These are phyloP conservation scores for Candida boleticola DNA, from an alignment of 805 yeast genomes.

Conservation along the genomic window DNA sequence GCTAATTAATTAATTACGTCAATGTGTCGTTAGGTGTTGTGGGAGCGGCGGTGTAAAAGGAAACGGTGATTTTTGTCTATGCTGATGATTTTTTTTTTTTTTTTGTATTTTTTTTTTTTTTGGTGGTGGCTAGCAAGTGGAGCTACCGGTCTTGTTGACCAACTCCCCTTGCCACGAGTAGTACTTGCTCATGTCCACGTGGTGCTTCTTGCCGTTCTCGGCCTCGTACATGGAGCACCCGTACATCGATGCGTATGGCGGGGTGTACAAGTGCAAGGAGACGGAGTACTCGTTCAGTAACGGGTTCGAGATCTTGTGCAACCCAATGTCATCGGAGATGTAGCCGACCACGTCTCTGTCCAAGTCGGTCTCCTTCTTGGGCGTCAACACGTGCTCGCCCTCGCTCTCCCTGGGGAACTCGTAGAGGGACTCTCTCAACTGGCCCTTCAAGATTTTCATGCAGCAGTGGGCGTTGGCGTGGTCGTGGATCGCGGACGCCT, in stretches of 20 bases:
- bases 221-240: constrained; percentile 54
- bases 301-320: constrained; percentile 61
- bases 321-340: constrained; percentile 63
- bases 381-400: constrained; percentile 23
- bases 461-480: constrained; percentile 77
- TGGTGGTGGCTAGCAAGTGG: constrained; percentile 19
- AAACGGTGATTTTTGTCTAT: too few relatives aligned
- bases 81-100: too few relatives aligned
- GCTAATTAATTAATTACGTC: too few relatives aligned
- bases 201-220: constrained; percentile 47
- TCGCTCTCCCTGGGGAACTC: constrained; percentile 41
- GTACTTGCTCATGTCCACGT: constrained; percentile 57
- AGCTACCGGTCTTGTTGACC: constrained; percentile 22
- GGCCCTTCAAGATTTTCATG: constrained; percentile 65
- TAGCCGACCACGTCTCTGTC: constrained; percentile 53
- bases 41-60: too few relatives aligned
- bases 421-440: constrained; percentile 55
- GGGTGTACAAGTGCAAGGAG: constrained; percentile 70
- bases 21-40: too few relatives aligned
- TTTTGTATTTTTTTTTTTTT: too few relatives aligned
- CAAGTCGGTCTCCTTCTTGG: constrained; percentile 26
- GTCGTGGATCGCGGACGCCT: constrained; percentile 65
- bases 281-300: constrained; percentile 45
- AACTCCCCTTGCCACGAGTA: constrained; percentile 60
- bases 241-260: constrained; percentile 67